Evolutionary conservation across 2,329 filamentous ascomycete species (phyloP).

Genomic region (Amesomyces nigricolor): DNA sequence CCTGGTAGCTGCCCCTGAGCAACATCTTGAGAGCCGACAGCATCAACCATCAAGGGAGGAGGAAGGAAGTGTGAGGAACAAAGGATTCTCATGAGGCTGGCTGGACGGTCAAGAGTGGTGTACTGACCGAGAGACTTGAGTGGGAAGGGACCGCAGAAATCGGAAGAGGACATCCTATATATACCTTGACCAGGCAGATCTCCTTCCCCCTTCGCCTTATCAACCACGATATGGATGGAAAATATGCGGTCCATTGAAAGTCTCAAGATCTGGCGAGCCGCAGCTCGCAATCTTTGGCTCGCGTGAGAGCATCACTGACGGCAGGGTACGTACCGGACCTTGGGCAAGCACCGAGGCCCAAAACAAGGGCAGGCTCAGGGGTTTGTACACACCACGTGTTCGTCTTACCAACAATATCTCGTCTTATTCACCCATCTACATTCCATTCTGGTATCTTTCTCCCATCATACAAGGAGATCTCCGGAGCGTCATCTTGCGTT

Average conservation of each 20-base stretch:
- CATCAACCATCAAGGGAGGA: not conserved
- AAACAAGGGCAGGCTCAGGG: no score
- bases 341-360: no score
- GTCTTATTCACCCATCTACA: no score
- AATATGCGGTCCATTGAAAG: not conserved
- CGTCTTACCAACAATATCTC: no score
- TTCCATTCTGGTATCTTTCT: no score
- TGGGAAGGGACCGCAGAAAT: not conserved
- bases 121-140: not conserved
- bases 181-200: not conserved
- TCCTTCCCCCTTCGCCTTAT: not conserved
- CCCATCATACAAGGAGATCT: no score
- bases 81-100: no score
- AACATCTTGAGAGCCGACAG: not conserved
- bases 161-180: conserved; percentile 1
- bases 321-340: no score
- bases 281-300: conserved; percentile 7
- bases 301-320: not conserved
- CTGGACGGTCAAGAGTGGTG: not conserved
- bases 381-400: no score
- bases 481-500: no score
- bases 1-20: not conserved
- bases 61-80: not conserved
- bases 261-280: not conserved
- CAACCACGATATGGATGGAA: not conserved